Evolutionary conservation across 495 filamentous ascomycete species (phyloP).

Genomic region (Annulohypoxylon stygium): DNA sequence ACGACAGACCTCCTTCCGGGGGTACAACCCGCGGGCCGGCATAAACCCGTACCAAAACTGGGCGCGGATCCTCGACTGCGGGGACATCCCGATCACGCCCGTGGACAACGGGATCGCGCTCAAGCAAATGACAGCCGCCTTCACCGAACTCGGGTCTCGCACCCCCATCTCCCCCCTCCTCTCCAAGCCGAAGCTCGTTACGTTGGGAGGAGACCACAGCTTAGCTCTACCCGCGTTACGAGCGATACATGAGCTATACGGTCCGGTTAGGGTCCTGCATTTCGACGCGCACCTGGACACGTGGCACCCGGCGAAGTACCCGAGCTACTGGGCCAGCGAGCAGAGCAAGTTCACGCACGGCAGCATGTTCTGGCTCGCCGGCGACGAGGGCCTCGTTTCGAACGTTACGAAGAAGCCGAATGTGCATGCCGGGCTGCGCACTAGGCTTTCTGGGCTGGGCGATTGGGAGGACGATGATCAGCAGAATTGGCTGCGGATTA

Average conservation of each 20-base stretch:
- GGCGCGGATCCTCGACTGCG: constrained; percentile 82
- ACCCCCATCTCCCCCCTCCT: constrained; percentile 44
- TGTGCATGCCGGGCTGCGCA: constrained; percentile 83
- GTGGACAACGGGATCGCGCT: constrained; percentile 83
- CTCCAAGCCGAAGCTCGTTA: constrained; percentile 74
- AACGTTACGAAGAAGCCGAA: constrained; percentile 70
- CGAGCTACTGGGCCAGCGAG: constrained; percentile 75
- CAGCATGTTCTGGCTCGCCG: constrained; percentile 86
- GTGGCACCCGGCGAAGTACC: constrained; percentile 85
- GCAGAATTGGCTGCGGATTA: constrained; percentile 75
- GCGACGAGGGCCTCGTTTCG: constrained; percentile 77
- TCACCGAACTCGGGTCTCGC: constrained; percentile 62
- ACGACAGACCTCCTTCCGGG: constrained; percentile 77
- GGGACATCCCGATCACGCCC: constrained; percentile 84
- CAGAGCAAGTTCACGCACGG: constrained; percentile 86
- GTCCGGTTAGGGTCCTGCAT: constrained; percentile 82
- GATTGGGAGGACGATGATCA: constrained; percentile 74
- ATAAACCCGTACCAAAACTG: constrained; percentile 83
- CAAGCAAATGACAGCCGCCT: constrained; percentile 82
- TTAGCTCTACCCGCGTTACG: constrained; percentile 81
- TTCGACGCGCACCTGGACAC: constrained; percentile 88
- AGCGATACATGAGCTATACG: constrained; percentile 77
- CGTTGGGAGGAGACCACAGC: constrained; percentile 85
- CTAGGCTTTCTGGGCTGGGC: constrained; percentile 73
- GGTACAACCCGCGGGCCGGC: constrained; percentile 81